Evolutionary conservation across 345 rosid species (phyloP), one percentile per base, ranked within the genome.

Genomic region (Boechera retrofracta): DNA sequence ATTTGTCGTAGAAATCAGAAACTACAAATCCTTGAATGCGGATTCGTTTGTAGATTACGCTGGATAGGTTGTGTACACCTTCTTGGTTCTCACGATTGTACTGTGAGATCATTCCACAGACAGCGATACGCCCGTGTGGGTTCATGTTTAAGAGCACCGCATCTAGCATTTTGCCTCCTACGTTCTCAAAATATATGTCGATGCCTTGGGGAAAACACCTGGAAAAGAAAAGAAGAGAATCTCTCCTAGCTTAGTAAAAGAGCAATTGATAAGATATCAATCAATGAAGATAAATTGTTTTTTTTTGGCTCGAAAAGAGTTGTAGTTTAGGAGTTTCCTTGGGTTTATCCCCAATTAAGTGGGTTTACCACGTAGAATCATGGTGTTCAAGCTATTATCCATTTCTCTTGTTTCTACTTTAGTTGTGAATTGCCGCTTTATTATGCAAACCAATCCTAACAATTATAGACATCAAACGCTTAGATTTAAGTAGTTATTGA

Each of bases 61-160:
- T 7, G 32, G 72, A 24, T 69, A 78, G 71, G 26, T 81, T 83
- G 77, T 67, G 57, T 15, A 75, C 74, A 13, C 86, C 82, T 59
- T 87, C 86, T 0, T 85, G 80, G 36, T 75, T 59, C 8, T 77
- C 74, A 5, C 85, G 86, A 47, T 82, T 82, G 76, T 85, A 85
- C 26, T 87, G 89, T 3, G 91, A 87, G 72, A 88, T 86, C 89
- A 88, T 84, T 75, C 88, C 92, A 45, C 85, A 84, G 0, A 77
- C 83, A 36, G 87, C 82, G 0, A 86, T 77, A 6, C 87, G 79
- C 8, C 89, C 88, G 3, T 6, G 75, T 5, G 2, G 4, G 67
- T 83, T 83, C 85, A 86, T 85, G 83, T 83, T 85, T n/a, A 65
- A 33, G 3, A 88, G 88, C 45, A 86, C 89, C 4, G 85, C 87